Base-by-base conservation (phyloP, 2,329 filamentous ascomycete genomes). In the Spiromastix sp. region DNA sequence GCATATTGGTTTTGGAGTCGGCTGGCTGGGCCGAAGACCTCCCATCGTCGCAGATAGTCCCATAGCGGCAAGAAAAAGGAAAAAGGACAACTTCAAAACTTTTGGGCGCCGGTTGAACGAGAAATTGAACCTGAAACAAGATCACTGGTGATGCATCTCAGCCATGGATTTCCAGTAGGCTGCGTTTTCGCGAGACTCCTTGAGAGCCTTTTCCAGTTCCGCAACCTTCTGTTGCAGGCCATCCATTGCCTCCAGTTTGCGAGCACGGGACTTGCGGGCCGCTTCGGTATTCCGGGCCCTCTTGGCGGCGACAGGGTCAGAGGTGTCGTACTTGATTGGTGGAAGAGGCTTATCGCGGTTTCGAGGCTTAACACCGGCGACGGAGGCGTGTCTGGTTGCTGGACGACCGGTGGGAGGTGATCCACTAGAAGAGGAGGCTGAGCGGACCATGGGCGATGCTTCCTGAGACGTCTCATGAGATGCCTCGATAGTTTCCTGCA, bases 211-310 rank as follows among this genome's bases (percentile, higher is more conserved):
- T 57, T 79, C 70, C 18, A 89, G 64, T 54, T 81, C 77, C 12
- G 67, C 70, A 50, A 93, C 86, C 50, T 74, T 70, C 25, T 72
- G 71, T 65, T 93, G 82, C 30, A 94, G 69, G 39, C 78, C 74
- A 37, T 83, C 78, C 42, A 89, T 70, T 48, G 79, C 74, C 55
- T 81, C 71, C 38, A 84, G 77, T 67, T 94, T 94, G 46, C 85
- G 80, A 52, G 85, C 80, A 34, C 89, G 80, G 40, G 86, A 94
- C 66, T 94, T 94, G 47, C 89, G 85, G 50, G 89, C 89, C 12
- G 89, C 89, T 57, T 93, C 74, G 6, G 86, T 93, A 60, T 95
- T 96, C 47, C 86, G 81, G 33, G 86, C 87, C 57, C 89, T 83
- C 77, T 95, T 95, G 70, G 87, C 74, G 13, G 85, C 85, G n/a